Evolutionary conservation across 768 basidiomycete species (phyloP).

Genomic region (Hygrocybe coccinea): DNA sequence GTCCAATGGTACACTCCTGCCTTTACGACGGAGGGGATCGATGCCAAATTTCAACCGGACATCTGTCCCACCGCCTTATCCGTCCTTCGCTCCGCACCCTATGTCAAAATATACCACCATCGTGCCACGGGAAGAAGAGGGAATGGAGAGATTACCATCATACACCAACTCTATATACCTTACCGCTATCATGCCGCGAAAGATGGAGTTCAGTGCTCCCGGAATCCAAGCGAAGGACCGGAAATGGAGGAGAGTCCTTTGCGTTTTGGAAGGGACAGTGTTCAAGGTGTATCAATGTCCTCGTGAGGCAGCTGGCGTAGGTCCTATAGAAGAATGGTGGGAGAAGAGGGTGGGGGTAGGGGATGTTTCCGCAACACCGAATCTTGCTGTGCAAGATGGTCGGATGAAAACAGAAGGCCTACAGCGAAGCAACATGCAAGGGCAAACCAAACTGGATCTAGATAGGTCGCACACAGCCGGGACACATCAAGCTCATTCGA

Average conservation of each 20-base stretch:
- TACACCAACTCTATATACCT: constrained; percentile 84
- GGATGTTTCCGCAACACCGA: constrained; percentile 34
- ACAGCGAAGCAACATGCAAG: background rate
- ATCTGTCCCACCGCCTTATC: constrained; percentile 66
- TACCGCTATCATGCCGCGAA: constrained; percentile 76
- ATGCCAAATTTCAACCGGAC: constrained; percentile 59
- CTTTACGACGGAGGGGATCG: constrained; percentile 58
- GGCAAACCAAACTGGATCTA: background rate
- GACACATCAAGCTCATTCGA: background rate
- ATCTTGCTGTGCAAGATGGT: background rate
- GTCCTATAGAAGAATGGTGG: constrained; percentile 72
- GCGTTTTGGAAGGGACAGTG: constrained; percentile 89
- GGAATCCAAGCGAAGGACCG: constrained; percentile 86
- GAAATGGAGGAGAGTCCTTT: constrained; percentile 85
- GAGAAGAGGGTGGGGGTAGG: constrained; percentile 72
- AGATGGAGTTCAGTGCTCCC: constrained; percentile 86
- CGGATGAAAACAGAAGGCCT: background rate
- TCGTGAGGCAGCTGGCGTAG: constrained; percentile 40
- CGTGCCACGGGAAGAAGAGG: constrained; percentile 73
- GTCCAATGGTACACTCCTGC: constrained; percentile 32
- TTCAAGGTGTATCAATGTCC: constrained; percentile 68
- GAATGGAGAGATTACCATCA: constrained; percentile 67
- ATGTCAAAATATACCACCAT: constrained; percentile 25
- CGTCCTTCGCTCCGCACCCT: constrained; percentile 30
- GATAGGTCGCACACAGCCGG: background rate